A percentile compares a stretch with the other conserved stretches of the same genome.
Evolutionary conservation across 2,329 filamentous ascomycete genomes (phyloP).

Genomic region (Teratosphaeria zuluensis): DNA sequence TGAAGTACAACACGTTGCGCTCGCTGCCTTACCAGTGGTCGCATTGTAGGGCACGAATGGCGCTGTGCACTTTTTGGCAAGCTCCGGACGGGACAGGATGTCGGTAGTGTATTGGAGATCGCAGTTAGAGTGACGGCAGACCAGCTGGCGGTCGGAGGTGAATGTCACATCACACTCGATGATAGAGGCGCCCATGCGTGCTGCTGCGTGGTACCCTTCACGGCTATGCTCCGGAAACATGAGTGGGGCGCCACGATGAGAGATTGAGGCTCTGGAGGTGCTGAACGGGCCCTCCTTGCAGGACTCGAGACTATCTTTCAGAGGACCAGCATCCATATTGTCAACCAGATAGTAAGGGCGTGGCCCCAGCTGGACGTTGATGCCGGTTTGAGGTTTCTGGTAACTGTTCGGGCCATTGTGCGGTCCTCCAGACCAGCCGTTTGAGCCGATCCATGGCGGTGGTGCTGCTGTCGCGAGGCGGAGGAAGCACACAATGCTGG

Average conservation of each 20-base stretch:
- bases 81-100: constrained; percentile 51
- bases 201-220: constrained; percentile 51
- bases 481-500: background rate
- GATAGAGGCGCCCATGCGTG: constrained; percentile 54
- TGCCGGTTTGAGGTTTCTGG: background rate
- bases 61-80: constrained; percentile 53
- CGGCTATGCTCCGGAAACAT: constrained; percentile 56
- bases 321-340: constrained; percentile 49
- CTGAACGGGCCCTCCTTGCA: constrained; percentile 48
- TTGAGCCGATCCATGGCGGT: background rate
- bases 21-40: constrained; percentile 38
- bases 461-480: background rate
- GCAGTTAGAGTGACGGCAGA: constrained; percentile 59
- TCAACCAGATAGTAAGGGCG: constrained; percentile 56
- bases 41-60: constrained; percentile 46
- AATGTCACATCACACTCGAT: constrained; percentile 61
- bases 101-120: constrained; percentile 61
- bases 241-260: constrained; percentile 52
- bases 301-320: constrained; percentile 50
- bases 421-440: background rate
- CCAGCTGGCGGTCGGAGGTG: constrained; percentile 55
- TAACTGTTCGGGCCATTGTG: background rate
- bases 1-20: constrained; percentile 60
- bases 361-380: constrained; percentile 48
- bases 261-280: constrained; percentile 49